Evolutionary conservation across 306 rosid genomes (phyloP).

Genomic region (Pyrus communis): DNA sequence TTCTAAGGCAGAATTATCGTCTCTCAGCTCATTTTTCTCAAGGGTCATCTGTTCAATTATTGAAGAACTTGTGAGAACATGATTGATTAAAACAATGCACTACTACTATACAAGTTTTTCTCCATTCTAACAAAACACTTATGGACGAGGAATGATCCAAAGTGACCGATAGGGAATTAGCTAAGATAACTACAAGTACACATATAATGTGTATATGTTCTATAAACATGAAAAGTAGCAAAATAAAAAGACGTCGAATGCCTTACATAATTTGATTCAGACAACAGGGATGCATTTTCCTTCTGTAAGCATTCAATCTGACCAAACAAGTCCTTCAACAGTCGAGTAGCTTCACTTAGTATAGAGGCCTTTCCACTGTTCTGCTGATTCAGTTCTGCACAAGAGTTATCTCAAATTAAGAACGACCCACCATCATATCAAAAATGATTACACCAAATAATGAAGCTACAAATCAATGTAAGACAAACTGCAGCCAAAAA

Average conservation of each 20-base stretch:
- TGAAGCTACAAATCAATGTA: not conserved
- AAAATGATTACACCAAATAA: not conserved
- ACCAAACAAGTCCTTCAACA: slow-evolving; percentile 57
- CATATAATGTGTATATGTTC: not conserved
- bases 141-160: not conserved
- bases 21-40: slow-evolving; percentile 75
- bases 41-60: slow-evolving; percentile 45
- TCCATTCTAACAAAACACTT: not conserved
- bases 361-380: slow-evolving; percentile 70
- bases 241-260: not conserved
- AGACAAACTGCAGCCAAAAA: not conserved
- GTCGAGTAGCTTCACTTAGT: slow-evolving; percentile 50
- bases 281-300: slow-evolving; percentile 51
- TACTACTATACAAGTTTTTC: not conserved
- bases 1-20: slow-evolving; percentile 62
- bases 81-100: not conserved
- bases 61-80: not conserved
- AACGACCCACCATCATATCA: not conserved
- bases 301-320: slow-evolving; percentile 63
- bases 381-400: slow-evolving; percentile 48
- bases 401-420: not conserved
- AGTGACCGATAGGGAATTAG: not conserved
- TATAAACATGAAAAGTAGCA: not conserved
- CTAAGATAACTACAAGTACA: not conserved
- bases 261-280: slow-evolving; percentile 76